Evolutionary conservation across 225 moss, liverwort and hornwort species (phyloP), one percentile per base, ranked within the genome.

Genomic region (Pseudoscleropodium purum): DNA sequence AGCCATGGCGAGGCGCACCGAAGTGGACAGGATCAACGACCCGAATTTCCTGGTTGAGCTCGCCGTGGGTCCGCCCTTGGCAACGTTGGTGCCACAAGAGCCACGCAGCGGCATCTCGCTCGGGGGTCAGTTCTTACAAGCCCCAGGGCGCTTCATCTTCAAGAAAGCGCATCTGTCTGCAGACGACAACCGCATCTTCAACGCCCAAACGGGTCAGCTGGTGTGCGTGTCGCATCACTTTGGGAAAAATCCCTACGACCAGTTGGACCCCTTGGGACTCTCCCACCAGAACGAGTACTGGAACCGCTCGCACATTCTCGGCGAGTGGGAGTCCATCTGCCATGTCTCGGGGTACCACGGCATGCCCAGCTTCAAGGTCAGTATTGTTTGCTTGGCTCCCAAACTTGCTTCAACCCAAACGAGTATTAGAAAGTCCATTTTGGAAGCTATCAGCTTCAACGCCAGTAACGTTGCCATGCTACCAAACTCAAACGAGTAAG

Each of bases 311-410:
- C 93, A 94, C 87, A 95, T 96, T 59, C 87, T 96, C 26, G 97
- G 97, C 75, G 97, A 97, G 91, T 97, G 96, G 97, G 93, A 96
- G 54, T 96, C 96, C 39, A 92, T 97, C 73, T 97, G 96, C 85
- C 96, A 97, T 72, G 96, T 95, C 52, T 89, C 91, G 11, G 96
- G 97, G 18, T 97, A 97, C 89, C 96, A 94, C 70, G 96, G 97
- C 85, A 96, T 97, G 97, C 91, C 96, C 90, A 93, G 92, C 90
- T 97, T 96, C 90, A 97, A 96, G 88, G 88, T 88, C 51, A 37
- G 74, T 81, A 61, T 12, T 31, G 61, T 30, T 60, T 41, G 18
- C 33, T 49, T 49, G 33, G 2, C 47, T 64, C 24, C 7, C 5
- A 66, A 65, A 65, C 36, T 83, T 49, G 62, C 36, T 43, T 27